Conservation (phyloP, 495 filamentous ascomycete genomes). For the Penicillium lagena region DNA sequence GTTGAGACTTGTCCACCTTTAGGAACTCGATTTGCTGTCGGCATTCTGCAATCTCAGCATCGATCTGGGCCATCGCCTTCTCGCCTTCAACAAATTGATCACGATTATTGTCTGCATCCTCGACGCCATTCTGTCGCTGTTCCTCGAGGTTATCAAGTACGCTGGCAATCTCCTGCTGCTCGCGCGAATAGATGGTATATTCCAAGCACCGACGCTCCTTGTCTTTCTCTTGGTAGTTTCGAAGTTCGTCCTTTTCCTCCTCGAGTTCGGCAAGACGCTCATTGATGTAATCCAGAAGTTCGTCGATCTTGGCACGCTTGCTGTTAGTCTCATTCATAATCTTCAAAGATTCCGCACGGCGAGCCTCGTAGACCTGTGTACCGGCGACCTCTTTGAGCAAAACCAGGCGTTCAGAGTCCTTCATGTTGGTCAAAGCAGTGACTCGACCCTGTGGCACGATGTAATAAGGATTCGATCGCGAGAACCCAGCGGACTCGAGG, state of each 20-base stretch:
- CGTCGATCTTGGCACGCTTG: conserved; percentile 91
- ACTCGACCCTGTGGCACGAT: conserved; percentile 97
- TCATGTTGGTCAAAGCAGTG: conserved; percentile 96
- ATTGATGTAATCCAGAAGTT: conserved; percentile 82
- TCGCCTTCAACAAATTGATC: conserved; percentile 74
- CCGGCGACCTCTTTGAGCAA: conserved; percentile 96
- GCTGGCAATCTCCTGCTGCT: conserved; percentile 70
- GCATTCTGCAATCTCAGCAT: conserved; percentile 69
- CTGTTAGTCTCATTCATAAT: conserved; percentile 97
- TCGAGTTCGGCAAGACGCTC: conserved; percentile 84
- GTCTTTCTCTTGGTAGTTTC: conserved; percentile 90
- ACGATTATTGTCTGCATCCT: conserved; percentile 74
- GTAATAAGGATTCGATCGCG: conserved; percentile 96
- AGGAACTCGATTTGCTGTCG: conserved; percentile 80
- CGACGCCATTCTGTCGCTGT: conserved; percentile 69
- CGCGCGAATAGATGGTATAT: conserved; percentile 87
- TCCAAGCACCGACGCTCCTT: conserved; percentile 87
- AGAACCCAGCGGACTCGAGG: conserved; percentile 93
- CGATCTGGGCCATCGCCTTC: conserved; percentile 69
- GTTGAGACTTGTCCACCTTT: conserved; percentile 76
- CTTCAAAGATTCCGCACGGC: conserved; percentile 81
- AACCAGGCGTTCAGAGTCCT: conserved; percentile 80
- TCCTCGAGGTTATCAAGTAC: conserved; percentile 81
- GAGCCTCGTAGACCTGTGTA: conserved; percentile 92
- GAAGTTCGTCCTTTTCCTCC: conserved; percentile 93